These are phyloP conservation scores for Aquanectria penicillioides DNA, from an alignment of 2,329 filamentous ascomycete species.

Conservation along the genomic window DNA sequence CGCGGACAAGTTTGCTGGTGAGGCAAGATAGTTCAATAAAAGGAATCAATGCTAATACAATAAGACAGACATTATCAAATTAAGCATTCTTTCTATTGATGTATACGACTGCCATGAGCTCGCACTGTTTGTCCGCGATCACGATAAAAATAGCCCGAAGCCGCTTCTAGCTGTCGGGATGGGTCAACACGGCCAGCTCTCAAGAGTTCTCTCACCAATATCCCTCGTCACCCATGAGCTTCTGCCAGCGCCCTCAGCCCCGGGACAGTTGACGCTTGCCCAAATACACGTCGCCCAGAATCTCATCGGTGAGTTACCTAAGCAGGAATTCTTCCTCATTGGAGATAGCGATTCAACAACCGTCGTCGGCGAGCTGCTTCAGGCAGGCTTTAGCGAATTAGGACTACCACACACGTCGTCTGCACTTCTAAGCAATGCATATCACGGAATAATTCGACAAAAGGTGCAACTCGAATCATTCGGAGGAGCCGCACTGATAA, in stretches of 20 bases:
- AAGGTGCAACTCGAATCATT: not conserved
- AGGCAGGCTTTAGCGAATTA: not conserved
- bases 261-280: conserved; percentile 5
- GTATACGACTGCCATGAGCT: conserved; percentile 10
- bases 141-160: not conserved
- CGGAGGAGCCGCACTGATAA: not conserved
- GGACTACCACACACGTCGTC: not conserved
- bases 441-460: not conserved
- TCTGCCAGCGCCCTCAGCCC: conserved; percentile 7
- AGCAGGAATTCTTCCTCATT: not conserved
- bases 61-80: conserved; percentile 14
- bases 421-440: not conserved
- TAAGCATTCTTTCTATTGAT: conserved; percentile 7
- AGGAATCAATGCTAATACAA: not conserved
- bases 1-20: not conserved
- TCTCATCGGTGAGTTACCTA: not conserved
- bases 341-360: not conserved
- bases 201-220: conserved; percentile 5
- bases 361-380: not conserved
- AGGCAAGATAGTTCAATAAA: not conserved
- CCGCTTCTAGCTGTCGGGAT: conserved; percentile 13
- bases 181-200: conserved; percentile 12
- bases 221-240: conserved; percentile 10
- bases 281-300: not conserved
- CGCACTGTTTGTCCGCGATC: not conserved